A percentile compares a stretch with the other conserved stretches of the same genome.
Evolutionary conservation across 371 early-diverging fungal genomes (phyloP).

Genomic region (Coemansia sp.): DNA sequence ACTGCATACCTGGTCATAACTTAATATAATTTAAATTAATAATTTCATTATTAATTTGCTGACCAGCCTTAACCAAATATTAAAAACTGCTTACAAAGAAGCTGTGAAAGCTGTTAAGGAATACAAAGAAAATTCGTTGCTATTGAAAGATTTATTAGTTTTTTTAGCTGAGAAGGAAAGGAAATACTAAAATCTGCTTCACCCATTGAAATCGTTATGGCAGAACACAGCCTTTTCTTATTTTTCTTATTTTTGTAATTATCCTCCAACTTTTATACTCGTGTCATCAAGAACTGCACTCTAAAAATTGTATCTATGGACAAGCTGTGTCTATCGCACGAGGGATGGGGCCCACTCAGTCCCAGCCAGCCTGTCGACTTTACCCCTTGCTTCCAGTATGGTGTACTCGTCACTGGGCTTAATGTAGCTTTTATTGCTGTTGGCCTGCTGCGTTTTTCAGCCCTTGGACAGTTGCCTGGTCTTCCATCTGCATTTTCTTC

Average conservation of each 20-base stretch:
- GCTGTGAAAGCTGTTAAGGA: not conserved
- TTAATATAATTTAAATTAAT: too few relatives aligned
- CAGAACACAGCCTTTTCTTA: not conserved
- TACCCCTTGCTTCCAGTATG: conserved; percentile 47
- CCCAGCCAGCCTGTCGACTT: conserved; percentile 33
- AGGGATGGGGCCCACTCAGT: conserved; percentile 47
- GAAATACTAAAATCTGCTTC: not conserved
- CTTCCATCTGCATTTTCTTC: conserved; percentile 16
- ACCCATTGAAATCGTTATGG: not conserved
- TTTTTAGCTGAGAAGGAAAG: not conserved
- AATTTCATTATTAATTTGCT: not conserved
- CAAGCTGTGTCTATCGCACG: conserved; percentile 25
- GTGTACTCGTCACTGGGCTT: conserved; percentile 10
- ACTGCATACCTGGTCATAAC: too few relatives aligned
- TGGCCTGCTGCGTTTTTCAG: conserved; percentile 10
- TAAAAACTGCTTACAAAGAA: not conserved
- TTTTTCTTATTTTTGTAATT: not conserved
- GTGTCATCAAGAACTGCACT: not conserved
- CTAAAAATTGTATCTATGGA: not conserved
- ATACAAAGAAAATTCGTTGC: not conserved
- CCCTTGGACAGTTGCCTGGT: conserved; percentile 2
- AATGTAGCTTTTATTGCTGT: conserved; percentile 41
- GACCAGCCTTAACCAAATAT: too few relatives aligned
- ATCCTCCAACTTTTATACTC: not conserved
- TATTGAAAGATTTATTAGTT: not conserved